Percentiles rank a stretch among this genome's conserved stretches.
Evolutionary conservation across 441 rosid genomes (phyloP).

Genomic region (Corymbia citriodora): DNA sequence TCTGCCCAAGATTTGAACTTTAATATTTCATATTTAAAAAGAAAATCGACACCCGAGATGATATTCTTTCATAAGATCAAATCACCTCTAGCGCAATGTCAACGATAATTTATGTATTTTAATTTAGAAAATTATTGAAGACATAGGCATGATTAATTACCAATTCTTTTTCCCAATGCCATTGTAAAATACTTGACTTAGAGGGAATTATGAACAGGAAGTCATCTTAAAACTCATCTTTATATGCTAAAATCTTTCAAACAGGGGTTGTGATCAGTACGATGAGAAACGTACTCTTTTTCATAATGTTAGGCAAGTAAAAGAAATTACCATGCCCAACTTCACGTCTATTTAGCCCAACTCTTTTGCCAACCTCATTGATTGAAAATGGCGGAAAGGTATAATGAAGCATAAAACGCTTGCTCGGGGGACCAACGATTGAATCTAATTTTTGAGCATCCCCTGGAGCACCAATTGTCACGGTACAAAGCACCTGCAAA

Average conservation of each 20-base stretch:
- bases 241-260: neutral
- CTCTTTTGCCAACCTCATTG: slow-evolving; percentile 88
- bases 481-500: slow-evolving; percentile 74
- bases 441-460: slow-evolving; percentile 91
- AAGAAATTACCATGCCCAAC: slow-evolving; percentile 86
- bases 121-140: neutral
- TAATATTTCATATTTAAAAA: neutral
- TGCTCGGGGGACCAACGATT: slow-evolving; percentile 82
- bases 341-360: slow-evolving; percentile 97
- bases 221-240: neutral
- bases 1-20: neutral
- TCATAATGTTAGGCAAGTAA: neutral
- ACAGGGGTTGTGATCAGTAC: neutral
- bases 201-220: neutral
- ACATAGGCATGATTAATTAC: neutral
- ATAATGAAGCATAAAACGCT: slow-evolving; percentile 98
- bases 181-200: neutral
- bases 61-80: neutral
- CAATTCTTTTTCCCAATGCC: neutral
- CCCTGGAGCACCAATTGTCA: slow-evolving; percentile 91
- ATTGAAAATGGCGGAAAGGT: slow-evolving; percentile 93
- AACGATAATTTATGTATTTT: neutral
- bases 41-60: neutral
- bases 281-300: neutral
- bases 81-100: neutral